A percentile compares a stretch with the other conserved stretches of the same genome.
Evolutionary conservation across 129 eudicot genomes (phyloP).

Genomic region (Lactuca sativa): DNA sequence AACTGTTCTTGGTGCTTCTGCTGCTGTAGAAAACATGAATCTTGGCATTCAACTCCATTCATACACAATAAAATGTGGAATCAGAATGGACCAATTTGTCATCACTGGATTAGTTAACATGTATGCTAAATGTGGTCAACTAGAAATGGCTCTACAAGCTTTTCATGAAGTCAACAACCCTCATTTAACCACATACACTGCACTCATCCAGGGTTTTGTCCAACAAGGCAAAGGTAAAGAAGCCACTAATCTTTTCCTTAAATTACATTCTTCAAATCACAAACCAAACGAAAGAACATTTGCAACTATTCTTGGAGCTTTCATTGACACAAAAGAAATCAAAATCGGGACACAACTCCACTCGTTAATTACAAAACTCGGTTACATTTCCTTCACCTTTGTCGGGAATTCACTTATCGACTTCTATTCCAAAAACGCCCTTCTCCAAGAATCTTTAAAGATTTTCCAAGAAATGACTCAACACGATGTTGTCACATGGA

Average conservation of each 20-base stretch:
- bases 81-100: slow-evolving; percentile 57
- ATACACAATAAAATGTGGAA: slow-evolving; percentile 47
- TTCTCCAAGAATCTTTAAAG: slow-evolving; percentile 38
- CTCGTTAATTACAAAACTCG: slow-evolving; percentile 53
- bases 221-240: slow-evolving; percentile 44
- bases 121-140: slow-evolving; percentile 56
- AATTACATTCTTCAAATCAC: slow-evolving; percentile 38
- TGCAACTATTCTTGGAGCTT: slow-evolving; percentile 60
- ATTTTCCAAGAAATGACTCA: slow-evolving; percentile 47
- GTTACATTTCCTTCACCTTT: slow-evolving; percentile 47
- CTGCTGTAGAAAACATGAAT: slow-evolving; percentile 34
- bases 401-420: slow-evolving; percentile 61
- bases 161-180: slow-evolving; percentile 48
- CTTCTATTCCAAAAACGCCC: slow-evolving; percentile 52
- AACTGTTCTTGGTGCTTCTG: slow-evolving; percentile 65
- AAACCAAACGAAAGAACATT: slow-evolving; percentile 65
- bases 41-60: slow-evolving; percentile 68
- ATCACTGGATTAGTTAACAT: slow-evolving; percentile 62
- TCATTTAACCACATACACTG: slow-evolving; percentile 68
- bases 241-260: slow-evolving; percentile 45
- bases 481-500: slow-evolving; percentile 66
- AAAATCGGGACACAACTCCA: slow-evolving; percentile 54
- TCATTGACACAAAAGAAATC: slow-evolving; percentile 32
- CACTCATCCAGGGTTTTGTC: slow-evolving; percentile 64
- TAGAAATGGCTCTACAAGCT: slow-evolving; percentile 44